A percentile compares a stretch with the other conserved stretches of the same genome.
phyloP scores from a whole-genome alignment of 148 eudicot genomes.

The Bassia scoparia region DNA sequence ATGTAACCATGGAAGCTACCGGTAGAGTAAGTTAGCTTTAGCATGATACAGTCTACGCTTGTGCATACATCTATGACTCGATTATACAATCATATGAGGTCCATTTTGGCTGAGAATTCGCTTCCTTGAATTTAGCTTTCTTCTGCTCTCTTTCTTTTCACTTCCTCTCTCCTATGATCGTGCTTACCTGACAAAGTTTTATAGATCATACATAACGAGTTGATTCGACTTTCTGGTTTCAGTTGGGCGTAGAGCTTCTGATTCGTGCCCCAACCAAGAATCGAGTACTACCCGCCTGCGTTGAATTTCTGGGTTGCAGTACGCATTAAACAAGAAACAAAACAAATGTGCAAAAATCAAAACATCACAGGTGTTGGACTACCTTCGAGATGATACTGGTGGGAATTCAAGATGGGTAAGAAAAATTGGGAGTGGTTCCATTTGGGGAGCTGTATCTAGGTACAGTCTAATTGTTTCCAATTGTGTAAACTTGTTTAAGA shows the following conservation, averaged over 20 bases:
- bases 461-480: constrained; percentile 23
- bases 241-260: constrained; percentile 26
- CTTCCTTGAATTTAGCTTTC: too few relatives aligned
- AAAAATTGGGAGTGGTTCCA: constrained; percentile 90
- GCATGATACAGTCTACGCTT: too few relatives aligned
- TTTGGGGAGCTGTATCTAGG: constrained; percentile 91
- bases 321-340: constrained; percentile 18
- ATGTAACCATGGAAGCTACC: constrained; percentile 3
- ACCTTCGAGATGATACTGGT: constrained; percentile 73
- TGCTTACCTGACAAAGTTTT: too few relatives aligned
- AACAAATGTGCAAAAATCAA: neutral
- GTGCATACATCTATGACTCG: too few relatives aligned
- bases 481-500: constrained; percentile 16
- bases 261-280: neutral
- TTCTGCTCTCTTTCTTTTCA: too few relatives aligned
- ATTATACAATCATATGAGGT: too few relatives aligned
- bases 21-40: constrained; percentile 16
- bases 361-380: constrained; percentile 44
- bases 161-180: too few relatives aligned
- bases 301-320: constrained; percentile 12
- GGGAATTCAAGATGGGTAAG: constrained; percentile 74
- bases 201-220: too few relatives aligned
- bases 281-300: constrained; percentile 13
- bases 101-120: too few relatives aligned
- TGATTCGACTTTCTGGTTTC: constrained; percentile 12